Evolutionary conservation across 768 basidiomycete species (phyloP).

Genomic region (Tylopilus sp.): DNA sequence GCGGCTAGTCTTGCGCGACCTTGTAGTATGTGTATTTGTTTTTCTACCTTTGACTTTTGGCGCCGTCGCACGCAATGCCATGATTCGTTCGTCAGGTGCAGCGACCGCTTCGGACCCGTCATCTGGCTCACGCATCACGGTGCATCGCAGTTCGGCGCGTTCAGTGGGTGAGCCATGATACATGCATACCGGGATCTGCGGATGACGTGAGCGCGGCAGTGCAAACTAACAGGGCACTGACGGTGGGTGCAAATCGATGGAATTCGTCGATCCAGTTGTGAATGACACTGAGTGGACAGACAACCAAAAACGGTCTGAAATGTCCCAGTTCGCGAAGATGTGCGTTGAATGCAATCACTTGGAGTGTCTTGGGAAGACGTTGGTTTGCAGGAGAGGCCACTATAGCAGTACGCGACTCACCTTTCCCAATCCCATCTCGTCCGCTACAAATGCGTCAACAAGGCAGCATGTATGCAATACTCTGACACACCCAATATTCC

Average conservation of each 20-base stretch:
- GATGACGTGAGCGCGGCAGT: neutral
- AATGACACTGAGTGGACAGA: constrained; percentile 90
- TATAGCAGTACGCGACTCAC: constrained; percentile 31
- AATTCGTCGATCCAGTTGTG: constrained; percentile 92
- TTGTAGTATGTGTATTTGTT: constrained; percentile 10
- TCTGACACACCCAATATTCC: constrained; percentile 64
- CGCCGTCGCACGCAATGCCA: constrained; percentile 18
- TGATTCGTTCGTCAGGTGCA: constrained; percentile 23
- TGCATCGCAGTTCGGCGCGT: constrained; percentile 73
- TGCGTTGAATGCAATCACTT: constrained; percentile 92
- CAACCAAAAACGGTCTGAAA: constrained; percentile 76
- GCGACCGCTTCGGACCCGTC: constrained; percentile 23
- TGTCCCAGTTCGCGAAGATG: constrained; percentile 76
- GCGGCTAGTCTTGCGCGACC: constrained; percentile 4
- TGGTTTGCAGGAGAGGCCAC: neutral
- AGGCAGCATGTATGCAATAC: constrained; percentile 1
- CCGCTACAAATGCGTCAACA: constrained; percentile 47
- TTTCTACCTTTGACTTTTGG: constrained; percentile 21
- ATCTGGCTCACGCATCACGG: constrained; percentile 44
- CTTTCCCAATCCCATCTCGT: constrained; percentile 95
- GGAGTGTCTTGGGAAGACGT: constrained; percentile 63
- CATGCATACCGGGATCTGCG: constrained; percentile 79
- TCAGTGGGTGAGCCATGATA: constrained; percentile 87
- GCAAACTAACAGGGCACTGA: constrained; percentile 32
- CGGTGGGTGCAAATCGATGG: constrained; percentile 73